Evolutionary conservation across 78 protist species (phyloP).

Genomic region (Dictyostelium citrinum): DNA sequence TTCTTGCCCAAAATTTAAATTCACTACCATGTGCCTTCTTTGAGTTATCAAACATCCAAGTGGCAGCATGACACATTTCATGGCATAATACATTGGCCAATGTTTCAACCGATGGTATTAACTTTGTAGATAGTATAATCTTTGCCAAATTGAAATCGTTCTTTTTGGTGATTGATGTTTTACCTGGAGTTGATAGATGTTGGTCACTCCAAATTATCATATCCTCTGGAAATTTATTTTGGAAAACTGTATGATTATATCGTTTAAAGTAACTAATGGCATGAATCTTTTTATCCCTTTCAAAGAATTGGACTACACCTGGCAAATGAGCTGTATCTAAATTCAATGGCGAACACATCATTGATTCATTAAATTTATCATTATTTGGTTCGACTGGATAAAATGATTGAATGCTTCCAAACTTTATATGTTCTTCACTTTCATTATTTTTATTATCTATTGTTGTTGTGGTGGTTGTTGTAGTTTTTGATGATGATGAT

Average conservation of each 20-base stretch:
- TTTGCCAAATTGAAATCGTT: neutral
- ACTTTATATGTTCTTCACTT: neutral
- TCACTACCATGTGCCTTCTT: slow-evolving; percentile 38
- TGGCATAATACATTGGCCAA: slow-evolving; percentile 61
- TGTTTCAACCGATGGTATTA: neutral
- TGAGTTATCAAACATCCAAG: slow-evolving; percentile 52
- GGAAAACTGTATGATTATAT: slow-evolving; percentile 16
- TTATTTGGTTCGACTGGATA: neutral
- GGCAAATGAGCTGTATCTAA: neutral
- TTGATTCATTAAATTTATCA: slow-evolving; percentile 32
- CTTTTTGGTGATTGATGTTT: slow-evolving; percentile 11
- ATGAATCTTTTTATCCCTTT: neutral
- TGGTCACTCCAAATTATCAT: slow-evolving; percentile 30
- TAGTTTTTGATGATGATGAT: neutral
- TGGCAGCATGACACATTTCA: slow-evolving; percentile 76
- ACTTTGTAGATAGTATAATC: neutral
- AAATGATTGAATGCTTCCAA: neutral
- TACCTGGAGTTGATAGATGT: slow-evolving; percentile 9
- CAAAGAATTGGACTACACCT: neutral
- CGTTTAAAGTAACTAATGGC: slow-evolving; percentile 18
- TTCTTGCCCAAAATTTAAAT: slow-evolving; percentile 61
- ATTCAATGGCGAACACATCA: slow-evolving; percentile 36
- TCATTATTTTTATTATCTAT: neutral
- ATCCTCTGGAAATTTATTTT: slow-evolving; percentile 28
- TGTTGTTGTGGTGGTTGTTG: neutral